Evolutionary conservation across 106 monocot species (phyloP).

Genomic region (Dendrobium catenatum): DNA sequence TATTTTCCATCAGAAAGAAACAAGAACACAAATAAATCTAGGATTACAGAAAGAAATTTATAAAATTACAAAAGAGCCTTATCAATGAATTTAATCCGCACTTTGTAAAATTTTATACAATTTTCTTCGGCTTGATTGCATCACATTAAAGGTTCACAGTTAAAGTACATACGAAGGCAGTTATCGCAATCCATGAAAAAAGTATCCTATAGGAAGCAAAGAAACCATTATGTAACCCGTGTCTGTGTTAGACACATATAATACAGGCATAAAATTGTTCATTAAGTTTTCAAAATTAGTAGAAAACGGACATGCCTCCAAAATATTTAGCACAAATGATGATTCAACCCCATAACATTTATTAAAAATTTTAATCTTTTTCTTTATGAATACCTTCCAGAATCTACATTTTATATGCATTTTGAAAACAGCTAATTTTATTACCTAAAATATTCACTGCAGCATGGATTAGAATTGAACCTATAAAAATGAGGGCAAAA

Average conservation of each 20-base stretch:
- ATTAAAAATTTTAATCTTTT: too few relatives aligned
- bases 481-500: background rate
- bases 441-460: background rate
- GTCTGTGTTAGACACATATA: background rate
- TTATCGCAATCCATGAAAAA: background rate
- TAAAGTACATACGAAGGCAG: background rate
- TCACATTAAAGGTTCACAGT: background rate
- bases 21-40: background rate
- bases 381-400: too few relatives aligned
- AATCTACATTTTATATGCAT: background rate
- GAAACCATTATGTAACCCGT: background rate
- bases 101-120: background rate
- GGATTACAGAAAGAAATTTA: background rate
- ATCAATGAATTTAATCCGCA: too few relatives aligned
- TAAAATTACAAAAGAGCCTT: background rate
- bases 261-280: background rate
- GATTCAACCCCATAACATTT: too few relatives aligned
- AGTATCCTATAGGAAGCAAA: background rate
- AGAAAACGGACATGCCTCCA: too few relatives aligned
- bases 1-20: background rate
- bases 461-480: background rate
- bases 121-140: background rate
- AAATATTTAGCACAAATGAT: too few relatives aligned
- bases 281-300: too few relatives aligned
- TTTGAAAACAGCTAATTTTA: background rate